Percentiles rank a stretch among this genome's conserved stretches.
These are phyloP conservation scores for Monosporascus ibericus DNA, from an alignment of 2,329 filamentous ascomycete genomes.

Conservation along the genomic window DNA sequence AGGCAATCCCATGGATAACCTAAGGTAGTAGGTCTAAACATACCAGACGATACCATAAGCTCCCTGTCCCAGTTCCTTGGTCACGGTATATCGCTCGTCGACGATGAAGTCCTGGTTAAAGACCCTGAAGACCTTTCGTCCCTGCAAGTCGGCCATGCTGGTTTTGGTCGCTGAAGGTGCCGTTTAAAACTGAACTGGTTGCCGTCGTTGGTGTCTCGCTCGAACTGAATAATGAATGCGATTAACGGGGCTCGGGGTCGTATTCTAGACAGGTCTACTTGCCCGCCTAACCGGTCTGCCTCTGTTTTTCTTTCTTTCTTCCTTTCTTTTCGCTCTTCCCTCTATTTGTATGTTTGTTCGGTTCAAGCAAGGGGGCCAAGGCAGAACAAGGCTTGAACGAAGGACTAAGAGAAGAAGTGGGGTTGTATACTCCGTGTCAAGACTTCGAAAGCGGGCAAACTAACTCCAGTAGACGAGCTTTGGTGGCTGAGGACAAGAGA, in stretches of 20 bases:
- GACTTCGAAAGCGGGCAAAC: too few species aligned
- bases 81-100: constrained; percentile 96
- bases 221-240: background rate
- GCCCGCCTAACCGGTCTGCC: too few species aligned
- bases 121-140: constrained; percentile 88
- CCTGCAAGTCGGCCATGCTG: constrained; percentile 27
- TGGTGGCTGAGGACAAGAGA: too few species aligned
- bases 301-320: too few species aligned
- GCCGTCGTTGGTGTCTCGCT: background rate
- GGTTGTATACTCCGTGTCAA: too few species aligned
- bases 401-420: too few species aligned
- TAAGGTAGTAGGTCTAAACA: constrained; percentile 20
- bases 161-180: background rate
- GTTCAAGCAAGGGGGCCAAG: too few species aligned
- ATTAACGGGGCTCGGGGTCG: background rate
- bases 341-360: too few species aligned
- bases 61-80: constrained; percentile 96
- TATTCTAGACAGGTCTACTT: too few species aligned
- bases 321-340: too few species aligned
- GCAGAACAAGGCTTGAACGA: too few species aligned
- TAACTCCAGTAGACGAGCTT: too few species aligned
- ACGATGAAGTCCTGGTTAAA: constrained; percentile 99
- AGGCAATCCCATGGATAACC: background rate
- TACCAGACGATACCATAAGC: constrained; percentile 99
- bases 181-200: background rate